phyloP scores from a whole-genome alignment of 345 rosid genomes.

The Tarenaya hassleriana region DNA sequence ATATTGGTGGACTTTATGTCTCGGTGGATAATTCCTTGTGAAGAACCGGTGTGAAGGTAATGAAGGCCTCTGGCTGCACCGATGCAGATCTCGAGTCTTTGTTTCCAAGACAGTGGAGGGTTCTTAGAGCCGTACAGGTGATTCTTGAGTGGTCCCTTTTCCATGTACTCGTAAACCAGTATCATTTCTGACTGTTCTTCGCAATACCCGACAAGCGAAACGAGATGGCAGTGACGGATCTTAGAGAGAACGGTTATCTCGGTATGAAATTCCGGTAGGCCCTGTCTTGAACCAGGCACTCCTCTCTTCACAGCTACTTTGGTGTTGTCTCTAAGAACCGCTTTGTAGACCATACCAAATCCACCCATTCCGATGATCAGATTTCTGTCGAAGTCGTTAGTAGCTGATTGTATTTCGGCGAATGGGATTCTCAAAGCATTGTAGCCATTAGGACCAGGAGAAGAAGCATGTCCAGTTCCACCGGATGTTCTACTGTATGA shows the following conservation, averaged over 20 bases:
- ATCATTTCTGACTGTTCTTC: slow-evolving; percentile 96
- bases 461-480: slow-evolving; percentile 32
- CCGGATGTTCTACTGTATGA: slow-evolving; percentile 55
- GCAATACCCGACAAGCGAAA: slow-evolving; percentile 84
- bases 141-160: slow-evolving; percentile 77
- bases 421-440: slow-evolving; percentile 64
- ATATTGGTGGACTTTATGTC: slow-evolving; percentile 80
- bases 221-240: slow-evolving; percentile 91
- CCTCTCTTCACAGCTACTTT: slow-evolving; percentile 91
- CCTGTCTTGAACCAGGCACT: slow-evolving; percentile 87
- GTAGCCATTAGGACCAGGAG: slow-evolving; percentile 37
- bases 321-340: slow-evolving; percentile 60
- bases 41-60: slow-evolving; percentile 76
- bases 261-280: slow-evolving; percentile 88
- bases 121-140: slow-evolving; percentile 63
- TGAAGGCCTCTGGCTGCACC: slow-evolving; percentile 76
- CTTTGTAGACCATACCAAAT: slow-evolving; percentile 92
- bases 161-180: slow-evolving; percentile 91
- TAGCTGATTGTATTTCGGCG: slow-evolving; percentile 59
- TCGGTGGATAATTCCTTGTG: slow-evolving; percentile 75
- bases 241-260: slow-evolving; percentile 75
- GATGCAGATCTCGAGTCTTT: slow-evolving; percentile 64
- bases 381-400: slow-evolving; percentile 67
- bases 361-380: slow-evolving; percentile 83
- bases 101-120: slow-evolving; percentile 77